phyloP scores from a whole-genome alignment of 305 asterid genomes.

The Salvia sclarea region DNA sequence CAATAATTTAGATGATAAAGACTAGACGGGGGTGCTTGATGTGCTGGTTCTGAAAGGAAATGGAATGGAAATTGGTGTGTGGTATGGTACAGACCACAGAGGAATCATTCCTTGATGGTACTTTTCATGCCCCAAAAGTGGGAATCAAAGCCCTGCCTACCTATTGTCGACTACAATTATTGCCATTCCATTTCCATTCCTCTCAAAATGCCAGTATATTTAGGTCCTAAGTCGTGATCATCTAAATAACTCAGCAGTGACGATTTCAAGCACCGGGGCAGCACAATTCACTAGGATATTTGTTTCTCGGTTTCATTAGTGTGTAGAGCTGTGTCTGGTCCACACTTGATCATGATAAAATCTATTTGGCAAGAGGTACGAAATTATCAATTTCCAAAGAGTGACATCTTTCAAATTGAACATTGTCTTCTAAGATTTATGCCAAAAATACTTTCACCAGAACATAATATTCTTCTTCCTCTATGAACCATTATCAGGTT shows the following conservation, averaged over 20 bases:
- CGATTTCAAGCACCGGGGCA: constrained; percentile 15
- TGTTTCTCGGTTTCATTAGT: not conserved
- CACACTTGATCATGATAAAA: constrained; percentile 4
- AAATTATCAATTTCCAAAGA: not conserved
- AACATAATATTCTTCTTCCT: not conserved
- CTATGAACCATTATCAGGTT: not conserved
- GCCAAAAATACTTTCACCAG: not conserved
- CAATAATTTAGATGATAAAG: constrained; percentile 21
- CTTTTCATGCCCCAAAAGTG: constrained; percentile 2
- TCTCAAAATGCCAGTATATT: not conserved
- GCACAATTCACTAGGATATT: not conserved
- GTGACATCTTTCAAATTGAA: constrained; percentile 13
- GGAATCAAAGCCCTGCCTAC: not conserved
- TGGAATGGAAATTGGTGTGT: not conserved
- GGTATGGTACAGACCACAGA: too few species aligned
- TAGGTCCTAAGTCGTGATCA: not conserved
- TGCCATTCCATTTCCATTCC: not conserved
- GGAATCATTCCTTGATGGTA: not conserved
- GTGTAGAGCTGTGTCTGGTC: not conserved
- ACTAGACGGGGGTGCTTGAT: not conserved
- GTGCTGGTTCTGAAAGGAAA: not conserved
- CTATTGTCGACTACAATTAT: not conserved
- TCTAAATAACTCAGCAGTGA: not conserved
- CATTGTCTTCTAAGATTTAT: constrained; percentile 21
- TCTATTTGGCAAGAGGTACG: not conserved